Conservation (phyloP, 129 eudicot species). For the Artemisia argyi region DNA sequence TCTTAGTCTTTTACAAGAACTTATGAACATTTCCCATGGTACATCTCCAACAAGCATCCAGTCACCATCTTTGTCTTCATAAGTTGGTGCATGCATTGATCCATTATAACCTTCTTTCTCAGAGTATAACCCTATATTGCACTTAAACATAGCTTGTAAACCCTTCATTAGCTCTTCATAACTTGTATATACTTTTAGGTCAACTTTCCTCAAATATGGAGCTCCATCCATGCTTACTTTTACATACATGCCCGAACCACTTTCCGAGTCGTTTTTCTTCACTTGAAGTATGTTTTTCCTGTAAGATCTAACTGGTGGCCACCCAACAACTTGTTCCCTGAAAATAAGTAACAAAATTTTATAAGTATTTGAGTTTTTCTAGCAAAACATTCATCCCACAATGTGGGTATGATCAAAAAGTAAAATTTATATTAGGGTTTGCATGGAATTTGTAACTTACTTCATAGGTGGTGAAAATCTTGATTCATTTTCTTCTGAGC, state of each 20-base stretch:
- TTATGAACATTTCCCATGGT: slow-evolving; percentile 83
- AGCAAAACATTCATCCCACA: too few relatives aligned
- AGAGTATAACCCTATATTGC: slow-evolving; percentile 59
- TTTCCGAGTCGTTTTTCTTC: slow-evolving; percentile 49
- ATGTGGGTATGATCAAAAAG: slow-evolving; percentile 9
- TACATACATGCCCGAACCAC: slow-evolving; percentile 54
- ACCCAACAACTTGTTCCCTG: slow-evolving; percentile 89
- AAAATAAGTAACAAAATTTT: slow-evolving; percentile 4
- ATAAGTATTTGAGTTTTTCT: not conserved
- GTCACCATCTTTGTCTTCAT: slow-evolving; percentile 91
- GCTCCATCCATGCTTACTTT: slow-evolving; percentile 99
- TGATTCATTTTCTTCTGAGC: slow-evolving; percentile 37
- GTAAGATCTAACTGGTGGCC: slow-evolving; percentile 96
- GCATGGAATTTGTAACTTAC: slow-evolving; percentile 43
- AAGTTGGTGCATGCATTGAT: slow-evolving; percentile 75
- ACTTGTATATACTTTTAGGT: slow-evolving; percentile 64
- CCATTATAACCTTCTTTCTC: slow-evolving; percentile 83
- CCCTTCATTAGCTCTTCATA: slow-evolving; percentile 68
- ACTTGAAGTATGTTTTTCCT: slow-evolving; percentile 55
- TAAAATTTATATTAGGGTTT: not conserved
- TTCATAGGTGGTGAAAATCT: slow-evolving; percentile 58
- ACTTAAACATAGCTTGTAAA: slow-evolving; percentile 72
- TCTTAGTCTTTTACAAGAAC: slow-evolving; percentile 76
- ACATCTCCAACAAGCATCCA: slow-evolving; percentile 98
- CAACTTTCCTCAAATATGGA: slow-evolving; percentile 80